A percentile compares a stretch with the other conserved stretches of the same genome.
Evolutionary conservation across 345 rosid genomes (phyloP).

Genomic region (Dimocarpus longan): DNA sequence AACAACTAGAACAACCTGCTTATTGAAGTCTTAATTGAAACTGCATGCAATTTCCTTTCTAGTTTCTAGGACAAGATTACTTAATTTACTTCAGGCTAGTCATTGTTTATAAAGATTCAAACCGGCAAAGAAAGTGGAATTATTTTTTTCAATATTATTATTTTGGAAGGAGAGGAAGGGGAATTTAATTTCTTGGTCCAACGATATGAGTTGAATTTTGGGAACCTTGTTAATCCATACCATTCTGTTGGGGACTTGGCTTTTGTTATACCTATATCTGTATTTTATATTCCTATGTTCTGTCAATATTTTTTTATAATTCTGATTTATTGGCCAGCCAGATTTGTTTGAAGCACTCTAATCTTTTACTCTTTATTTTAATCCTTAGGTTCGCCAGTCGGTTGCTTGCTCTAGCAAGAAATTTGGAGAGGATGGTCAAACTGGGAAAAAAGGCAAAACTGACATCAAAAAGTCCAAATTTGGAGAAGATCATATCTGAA

Average conservation of each 20-base stretch:
- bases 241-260: not conserved
- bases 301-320: not conserved
- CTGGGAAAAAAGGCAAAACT: slow-evolving; percentile 18
- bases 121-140: not conserved
- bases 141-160: too few species aligned
- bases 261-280: not conserved
- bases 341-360: not conserved
- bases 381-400: not conserved
- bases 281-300: not conserved
- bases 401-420: slow-evolving; percentile 20
- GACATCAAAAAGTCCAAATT: not conserved
- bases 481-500: not conserved
- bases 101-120: not conserved
- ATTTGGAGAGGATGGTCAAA: not conserved
- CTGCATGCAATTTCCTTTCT: not conserved
- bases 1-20: not conserved
- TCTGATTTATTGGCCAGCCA: not conserved
- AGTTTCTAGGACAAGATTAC: not conserved
- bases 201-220: not conserved
- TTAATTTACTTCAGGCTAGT: not conserved
- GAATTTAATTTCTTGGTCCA: not conserved
- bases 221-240: not conserved
- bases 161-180: not conserved
- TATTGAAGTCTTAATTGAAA: not conserved
- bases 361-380: not conserved